Base-by-base conservation (phyloP, 2,329 filamentous ascomycete species). In the Westerdykella aurantiaca region DNA sequence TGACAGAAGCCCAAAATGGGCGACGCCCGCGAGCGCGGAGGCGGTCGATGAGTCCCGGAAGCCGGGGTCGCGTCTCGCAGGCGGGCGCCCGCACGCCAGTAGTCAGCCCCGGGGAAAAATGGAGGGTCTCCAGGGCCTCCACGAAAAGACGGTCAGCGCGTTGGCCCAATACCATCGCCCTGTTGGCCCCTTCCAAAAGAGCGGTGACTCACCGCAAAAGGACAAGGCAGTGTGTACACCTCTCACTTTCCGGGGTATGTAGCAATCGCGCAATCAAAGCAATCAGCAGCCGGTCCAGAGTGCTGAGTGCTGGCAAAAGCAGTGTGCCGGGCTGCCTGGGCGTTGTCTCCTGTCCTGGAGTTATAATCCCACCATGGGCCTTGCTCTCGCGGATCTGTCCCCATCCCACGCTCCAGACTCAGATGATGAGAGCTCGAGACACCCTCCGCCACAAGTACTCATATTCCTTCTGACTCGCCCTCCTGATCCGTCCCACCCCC, bases 401-500 rank as follows among this genome's bases (percentile, higher is more conserved):
- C 50, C 52, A 59, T 58, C 58, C 53, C 58, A 60, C 58, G 51
- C 41, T 45, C 51, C 51, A 57, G 56, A 43, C 56, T 21, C 60
- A 54, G 51, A 47, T 64, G 60, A 63, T 60, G 53, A 38, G 53
- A 41, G 51, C 39, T 58, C 56, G 53, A 60, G 60, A 61, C 62
- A 56, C 49, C 18, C 29, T 17, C 39, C 38, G 37, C 33, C 39
- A 42, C 41, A 37, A 23, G 14, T 3, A 35, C 35, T 38, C 44
- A 52, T 49, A 47, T 59, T 58, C 55, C 61, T 61, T 60, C 58
- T 61, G 61, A 62, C 58, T 57, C 58, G 48, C 48, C 56, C 61
- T 57, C 56, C 61, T 64, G 58, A 62, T 56, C 49, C 51, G 17
- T 21, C 18, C 41, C 34, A 41, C 46, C 46, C 34, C 34, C 47